Base-by-base conservation (phyloP, 2,329 filamentous ascomycete genomes). In the Byssothecium circinans region DNA sequence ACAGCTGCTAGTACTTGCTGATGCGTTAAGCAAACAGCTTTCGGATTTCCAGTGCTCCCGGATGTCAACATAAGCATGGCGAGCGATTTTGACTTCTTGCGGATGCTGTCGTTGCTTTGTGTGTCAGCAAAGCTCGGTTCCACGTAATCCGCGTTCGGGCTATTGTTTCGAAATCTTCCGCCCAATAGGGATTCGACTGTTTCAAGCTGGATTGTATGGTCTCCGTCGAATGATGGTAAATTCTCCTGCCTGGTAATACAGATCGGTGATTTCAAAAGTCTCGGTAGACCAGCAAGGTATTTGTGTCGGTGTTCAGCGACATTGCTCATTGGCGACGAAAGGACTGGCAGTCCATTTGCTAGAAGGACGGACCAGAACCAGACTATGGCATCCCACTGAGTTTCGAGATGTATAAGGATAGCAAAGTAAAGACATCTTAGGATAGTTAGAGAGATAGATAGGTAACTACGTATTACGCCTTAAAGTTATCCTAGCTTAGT, bases 31-130 rank as follows among this genome's bases (percentile, higher is more conserved):
- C 50, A 53, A 0, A 81, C 79, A 0, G 77, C 78, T 57, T 82
- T 82, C 3, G 76, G 66, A 41, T 74, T 72, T 2, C 78, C 78
- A 15, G 75, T 78, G 52, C 73, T 78, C 2, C 80, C 79, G 1
- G 78, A 81, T 1, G 79, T 82, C 3, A 82, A 64, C 75, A 81
- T 78, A 3, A 64, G 29, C 29, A 32, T 38, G 5, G 33, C 12
- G 35, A 12, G 12, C 12, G 11, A 12, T 15, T 23, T 22, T 14
- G 5, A 22, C 17, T 8, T 36, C 19, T 36, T 8, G 12, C 7
- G 25, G 25, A 27, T 27, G 25, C 25, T 34, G 32, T n/a, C 6
- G 15, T 34, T 34, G 7, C n/a, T 34, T 34, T 17, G 32, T 8
- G n/a, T n/a, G n/a, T n/a, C n/a, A n/a, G n/a, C n/a, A n/a, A n/a